Percentiles rank a stretch among this genome's conserved stretches.
Evolutionary conservation across 805 yeast genomes (phyloP).

Genomic region (Wickerhamiella siamensis): DNA sequence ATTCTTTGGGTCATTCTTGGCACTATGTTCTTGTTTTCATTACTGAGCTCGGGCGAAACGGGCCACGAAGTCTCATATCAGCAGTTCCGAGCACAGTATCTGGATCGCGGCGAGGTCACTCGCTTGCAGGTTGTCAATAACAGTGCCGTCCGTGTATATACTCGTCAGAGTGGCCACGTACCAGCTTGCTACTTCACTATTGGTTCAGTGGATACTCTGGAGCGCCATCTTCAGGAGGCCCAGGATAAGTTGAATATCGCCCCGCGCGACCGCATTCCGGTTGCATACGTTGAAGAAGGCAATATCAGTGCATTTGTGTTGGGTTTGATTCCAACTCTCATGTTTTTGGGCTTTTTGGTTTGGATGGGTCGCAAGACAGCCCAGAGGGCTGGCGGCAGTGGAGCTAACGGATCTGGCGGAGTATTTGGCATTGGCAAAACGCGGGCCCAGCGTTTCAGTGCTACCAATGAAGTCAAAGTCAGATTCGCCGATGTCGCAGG

Average conservation of each 20-base stretch:
- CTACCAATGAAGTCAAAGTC: conserved; percentile 68
- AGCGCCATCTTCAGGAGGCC: conserved; percentile 59
- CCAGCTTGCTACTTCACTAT: conserved; percentile 61
- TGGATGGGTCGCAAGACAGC: conserved; percentile 43
- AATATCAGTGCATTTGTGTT: conserved; percentile 47
- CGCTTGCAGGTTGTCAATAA: conserved; percentile 61
- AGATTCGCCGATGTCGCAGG: conserved; percentile 88
- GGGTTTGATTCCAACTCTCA: conserved; percentile 66
- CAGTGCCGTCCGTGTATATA: conserved; percentile 34
- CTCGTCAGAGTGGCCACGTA: conserved; percentile 14
- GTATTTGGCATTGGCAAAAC: conserved; percentile 67
- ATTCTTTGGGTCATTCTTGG: conserved; percentile 16
- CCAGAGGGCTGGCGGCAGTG: conserved; percentile 27
- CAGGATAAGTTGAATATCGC: conserved; percentile 62
- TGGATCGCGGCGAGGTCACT: conserved; percentile 67
- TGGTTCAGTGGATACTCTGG: conserved; percentile 76
- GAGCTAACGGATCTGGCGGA: conserved; percentile 48
- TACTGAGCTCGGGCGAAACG: conserved; percentile 11
- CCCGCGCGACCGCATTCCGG: conserved; percentile 58
- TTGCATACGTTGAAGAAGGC: conserved; percentile 55
- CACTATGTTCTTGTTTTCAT: conserved; percentile 14
- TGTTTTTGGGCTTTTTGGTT: conserved; percentile 66
- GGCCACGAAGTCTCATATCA: conserved; percentile 44
- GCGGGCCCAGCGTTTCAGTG: conserved; percentile 67
- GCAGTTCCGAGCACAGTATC: conserved; percentile 67